A percentile compares a stretch with the other conserved stretches of the same genome.
These are phyloP conservation scores for Botryotinia globosa DNA, from an alignment of 2,329 filamentous ascomycete species.

Conservation along the genomic window DNA sequence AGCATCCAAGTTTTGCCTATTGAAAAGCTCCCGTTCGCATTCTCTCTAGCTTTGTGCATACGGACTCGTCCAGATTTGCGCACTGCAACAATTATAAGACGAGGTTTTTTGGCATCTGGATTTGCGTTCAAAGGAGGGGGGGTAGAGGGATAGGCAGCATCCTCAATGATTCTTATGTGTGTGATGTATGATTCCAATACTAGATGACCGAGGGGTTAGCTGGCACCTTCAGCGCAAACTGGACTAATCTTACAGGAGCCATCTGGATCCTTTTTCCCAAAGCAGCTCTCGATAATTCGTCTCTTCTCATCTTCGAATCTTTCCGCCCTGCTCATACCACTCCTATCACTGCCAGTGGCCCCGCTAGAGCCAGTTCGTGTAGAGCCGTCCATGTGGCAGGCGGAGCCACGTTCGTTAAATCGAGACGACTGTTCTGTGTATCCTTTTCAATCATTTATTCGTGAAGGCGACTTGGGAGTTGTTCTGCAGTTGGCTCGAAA, in stretches of 20 bases:
- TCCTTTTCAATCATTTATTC: slow-evolving; percentile 20
- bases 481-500: slow-evolving; percentile 8
- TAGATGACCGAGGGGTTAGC: slow-evolving; percentile 40
- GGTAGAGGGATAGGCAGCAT: slow-evolving; percentile 73
- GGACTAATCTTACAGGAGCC: slow-evolving; percentile 62
- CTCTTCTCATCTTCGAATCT: slow-evolving; percentile 95
- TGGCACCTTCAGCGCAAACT: slow-evolving; percentile 6
- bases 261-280: slow-evolving; percentile 83
- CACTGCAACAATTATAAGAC: slow-evolving; percentile 90
- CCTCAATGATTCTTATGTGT: slow-evolving; percentile 89
- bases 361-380: slow-evolving; percentile 37
- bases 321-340: slow-evolving; percentile 56
- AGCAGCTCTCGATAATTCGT: slow-evolving; percentile 92
- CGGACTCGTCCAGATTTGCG: slow-evolving; percentile 88
- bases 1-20: slow-evolving; percentile 98
- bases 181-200: slow-evolving; percentile 96
- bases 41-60: slow-evolving; percentile 96
- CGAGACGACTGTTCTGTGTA: slow-evolving; percentile 16
- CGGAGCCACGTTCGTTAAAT: slow-evolving; percentile 35
- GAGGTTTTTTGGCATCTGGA: slow-evolving; percentile 75
- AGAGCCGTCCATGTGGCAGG: slow-evolving; percentile 39
- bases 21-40: slow-evolving; percentile 88
- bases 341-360: slow-evolving; percentile 34
- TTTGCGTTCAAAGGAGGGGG: slow-evolving; percentile 80
- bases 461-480: not conserved